A percentile compares a stretch with the other conserved stretches of the same genome.
phyloP scores from a whole-genome alignment of 2,329 filamentous ascomycete species.

The Proliferodiscus dingleyae region DNA sequence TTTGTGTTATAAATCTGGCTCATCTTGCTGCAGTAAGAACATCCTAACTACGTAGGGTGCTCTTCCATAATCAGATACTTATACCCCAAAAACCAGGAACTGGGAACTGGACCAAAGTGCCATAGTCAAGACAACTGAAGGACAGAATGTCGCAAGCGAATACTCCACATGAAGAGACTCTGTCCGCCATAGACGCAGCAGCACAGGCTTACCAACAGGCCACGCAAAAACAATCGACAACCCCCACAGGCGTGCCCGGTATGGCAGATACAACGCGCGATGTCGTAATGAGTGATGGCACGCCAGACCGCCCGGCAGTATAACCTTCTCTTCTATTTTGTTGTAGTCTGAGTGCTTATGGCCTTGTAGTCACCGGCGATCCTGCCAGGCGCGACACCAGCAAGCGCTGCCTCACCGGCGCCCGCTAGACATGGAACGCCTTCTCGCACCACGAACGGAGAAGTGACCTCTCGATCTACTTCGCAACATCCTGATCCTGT shows the following conservation, averaged over 20 bases:
- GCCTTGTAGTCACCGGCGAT: slow-evolving; percentile 22
- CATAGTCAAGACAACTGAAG: background rate
- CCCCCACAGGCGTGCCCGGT: slow-evolving; percentile 14
- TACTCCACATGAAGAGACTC: slow-evolving; percentile 6
- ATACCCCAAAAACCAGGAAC: background rate
- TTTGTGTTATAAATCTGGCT: too few species aligned
- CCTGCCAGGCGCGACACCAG: slow-evolving; percentile 11
- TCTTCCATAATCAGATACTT: too few species aligned
- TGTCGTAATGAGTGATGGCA: slow-evolving; percentile 27
- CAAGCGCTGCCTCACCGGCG: slow-evolving; percentile 24
- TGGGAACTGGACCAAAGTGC: slow-evolving; percentile 2
- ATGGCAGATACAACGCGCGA: slow-evolving; percentile 19
- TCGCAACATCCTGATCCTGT: slow-evolving; percentile 51
- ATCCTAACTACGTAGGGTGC: too few species aligned
- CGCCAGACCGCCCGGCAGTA: slow-evolving; percentile 22
- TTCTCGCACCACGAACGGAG: slow-evolving; percentile 34
- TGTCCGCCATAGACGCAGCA: slow-evolving; percentile 19
- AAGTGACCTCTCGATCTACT: slow-evolving; percentile 48
- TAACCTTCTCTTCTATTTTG: slow-evolving; percentile 1
- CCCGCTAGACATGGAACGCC: slow-evolving; percentile 45
- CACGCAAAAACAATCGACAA: slow-evolving; percentile 24
- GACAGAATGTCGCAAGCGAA: slow-evolving; percentile 19
- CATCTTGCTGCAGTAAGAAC: too few species aligned
- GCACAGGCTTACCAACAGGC: slow-evolving; percentile 26
- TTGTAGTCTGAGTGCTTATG: slow-evolving; percentile 8